Percentiles rank a stretch among this genome's conserved stretches.
These are phyloP conservation scores for Yamadazyma kitorensis DNA, from an alignment of 805 yeast genomes.

Conservation along the genomic window DNA sequence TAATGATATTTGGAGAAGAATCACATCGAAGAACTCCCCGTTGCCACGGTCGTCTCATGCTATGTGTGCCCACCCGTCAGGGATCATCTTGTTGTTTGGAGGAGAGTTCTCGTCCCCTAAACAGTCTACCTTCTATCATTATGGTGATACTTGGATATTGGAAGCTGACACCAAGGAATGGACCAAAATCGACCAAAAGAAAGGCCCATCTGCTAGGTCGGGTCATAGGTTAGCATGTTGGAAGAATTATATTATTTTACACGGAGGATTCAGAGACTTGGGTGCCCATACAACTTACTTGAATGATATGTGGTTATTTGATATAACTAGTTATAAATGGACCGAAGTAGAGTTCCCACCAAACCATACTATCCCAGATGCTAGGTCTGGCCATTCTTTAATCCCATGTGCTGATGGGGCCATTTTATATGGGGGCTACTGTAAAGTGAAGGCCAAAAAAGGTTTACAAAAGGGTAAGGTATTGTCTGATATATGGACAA, in stretches of 20 bases:
- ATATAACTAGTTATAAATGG: constrained; percentile 88
- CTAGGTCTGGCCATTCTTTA: constrained; percentile 90
- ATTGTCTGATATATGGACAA: constrained; percentile 78
- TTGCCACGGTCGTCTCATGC: constrained; percentile 92
- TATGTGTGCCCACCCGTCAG: constrained; percentile 90
- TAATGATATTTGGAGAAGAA: constrained; percentile 75
- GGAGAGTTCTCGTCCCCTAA: constrained; percentile 98
- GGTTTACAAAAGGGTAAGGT: constrained; percentile 91
- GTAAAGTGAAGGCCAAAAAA: constrained; percentile 85
- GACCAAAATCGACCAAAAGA: constrained; percentile 77
- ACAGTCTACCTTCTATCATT: constrained; percentile 92
- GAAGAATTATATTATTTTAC: constrained; percentile 84
- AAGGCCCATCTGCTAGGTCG: constrained; percentile 76
- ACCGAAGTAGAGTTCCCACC: constrained; percentile 82
- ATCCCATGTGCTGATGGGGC: constrained; percentile 81
- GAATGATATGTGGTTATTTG: constrained; percentile 89
- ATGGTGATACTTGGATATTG: constrained; percentile 93
- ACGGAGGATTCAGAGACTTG: constrained; percentile 92
- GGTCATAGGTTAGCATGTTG: constrained; percentile 90
- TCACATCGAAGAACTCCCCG: constrained; percentile 82
- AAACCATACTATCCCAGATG: constrained; percentile 78
- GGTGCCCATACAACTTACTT: constrained; percentile 81
- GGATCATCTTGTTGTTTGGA: constrained; percentile 82
- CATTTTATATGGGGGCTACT: constrained; percentile 87
- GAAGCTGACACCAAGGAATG: constrained; percentile 85